Percentiles rank a stretch among this genome's conserved stretches.
Conservation (phyloP, 2,329 filamentous ascomycete genomes). For the Aspergillus quadricinctus region DNA sequence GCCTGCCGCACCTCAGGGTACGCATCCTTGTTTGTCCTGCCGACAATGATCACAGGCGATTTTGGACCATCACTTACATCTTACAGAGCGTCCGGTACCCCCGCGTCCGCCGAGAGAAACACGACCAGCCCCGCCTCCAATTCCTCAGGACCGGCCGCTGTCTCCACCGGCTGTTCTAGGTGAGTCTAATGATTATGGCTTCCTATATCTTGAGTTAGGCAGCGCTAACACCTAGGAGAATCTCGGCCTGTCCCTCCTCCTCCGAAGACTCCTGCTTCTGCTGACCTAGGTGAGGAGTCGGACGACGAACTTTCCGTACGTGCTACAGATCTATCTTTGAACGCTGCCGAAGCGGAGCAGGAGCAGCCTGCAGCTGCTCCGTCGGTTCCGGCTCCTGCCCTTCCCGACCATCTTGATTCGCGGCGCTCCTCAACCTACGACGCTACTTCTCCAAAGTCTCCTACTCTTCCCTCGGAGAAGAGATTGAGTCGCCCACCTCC, state of each 20-base stretch:
- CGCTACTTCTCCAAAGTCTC: slow-evolving; percentile 39
- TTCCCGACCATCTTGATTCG: slow-evolving; percentile 37
- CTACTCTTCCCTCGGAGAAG: slow-evolving; percentile 34
- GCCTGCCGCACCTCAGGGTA: slow-evolving; percentile 50
- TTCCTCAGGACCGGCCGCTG: slow-evolving; percentile 31
- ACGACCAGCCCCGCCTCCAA: slow-evolving; percentile 34
- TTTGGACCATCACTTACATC: slow-evolving; percentile 1
- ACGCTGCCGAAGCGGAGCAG: slow-evolving; percentile 38
- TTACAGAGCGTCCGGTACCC: slow-evolving; percentile 43
- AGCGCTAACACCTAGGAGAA: slow-evolving; percentile 35
- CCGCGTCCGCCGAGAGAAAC: slow-evolving; percentile 40
- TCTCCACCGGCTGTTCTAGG: slow-evolving; percentile 43
- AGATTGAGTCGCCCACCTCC: slow-evolving; percentile 42
- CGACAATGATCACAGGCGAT: background rate
- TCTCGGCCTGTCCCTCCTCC: slow-evolving; percentile 59
- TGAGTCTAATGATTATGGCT: slow-evolving; percentile 41
- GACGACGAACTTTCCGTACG: slow-evolving; percentile 74
- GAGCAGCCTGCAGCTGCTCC: slow-evolving; percentile 43
- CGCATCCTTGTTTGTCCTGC: slow-evolving; percentile 18
- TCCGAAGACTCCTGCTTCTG: slow-evolving; percentile 55
- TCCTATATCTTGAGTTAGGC: slow-evolving; percentile 4
- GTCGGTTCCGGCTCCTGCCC: slow-evolving; percentile 44
- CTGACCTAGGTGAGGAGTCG: slow-evolving; percentile 75
- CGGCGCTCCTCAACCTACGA: slow-evolving; percentile 36
- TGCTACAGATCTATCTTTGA: slow-evolving; percentile 43